These are phyloP conservation scores for Xerocomus brunneocitrinus DNA, from an alignment of 768 basidiomycete genomes.

Conservation along the genomic window DNA sequence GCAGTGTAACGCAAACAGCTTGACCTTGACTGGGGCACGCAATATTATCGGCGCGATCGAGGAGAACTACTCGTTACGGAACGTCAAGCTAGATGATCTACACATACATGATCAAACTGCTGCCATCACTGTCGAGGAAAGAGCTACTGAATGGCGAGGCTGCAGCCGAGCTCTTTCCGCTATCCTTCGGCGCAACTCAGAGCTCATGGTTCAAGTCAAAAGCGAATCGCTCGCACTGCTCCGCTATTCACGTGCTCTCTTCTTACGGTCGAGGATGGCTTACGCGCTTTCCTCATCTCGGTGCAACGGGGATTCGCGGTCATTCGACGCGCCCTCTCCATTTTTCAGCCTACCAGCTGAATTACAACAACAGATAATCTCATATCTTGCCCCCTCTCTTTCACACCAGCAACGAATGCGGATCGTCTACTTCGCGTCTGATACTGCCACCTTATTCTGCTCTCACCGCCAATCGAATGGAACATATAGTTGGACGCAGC, in stretches of 20 bases:
- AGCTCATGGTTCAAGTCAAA: conserved; percentile 36
- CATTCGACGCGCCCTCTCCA: conserved; percentile 14
- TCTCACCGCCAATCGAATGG: conserved; percentile 20
- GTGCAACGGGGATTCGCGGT: conserved; percentile 4
- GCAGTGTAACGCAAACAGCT: conserved; percentile 51
- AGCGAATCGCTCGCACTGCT: conserved; percentile 49
- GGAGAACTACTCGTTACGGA: conserved; percentile 44
- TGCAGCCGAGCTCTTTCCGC: conserved; percentile 29
- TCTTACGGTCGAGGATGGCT: conserved; percentile 35
- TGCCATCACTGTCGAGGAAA: conserved; percentile 22
- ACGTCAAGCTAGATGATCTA: conserved; percentile 51
- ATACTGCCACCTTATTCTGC: conserved; percentile 41
- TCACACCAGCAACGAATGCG: conserved; percentile 52
- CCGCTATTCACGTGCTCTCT: conserved; percentile 44
- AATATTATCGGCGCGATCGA: conserved; percentile 44
- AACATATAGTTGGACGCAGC: conserved; percentile 4
- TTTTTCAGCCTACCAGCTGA: conserved; percentile 51
- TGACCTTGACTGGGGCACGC: conserved; percentile 43
- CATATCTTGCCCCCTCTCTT: conserved; percentile 53
- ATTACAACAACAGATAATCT: conserved; percentile 53
- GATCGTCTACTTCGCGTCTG: conserved; percentile 49
- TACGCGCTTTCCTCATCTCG: conserved; percentile 4
- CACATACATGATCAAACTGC: conserved; percentile 25
- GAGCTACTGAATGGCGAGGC: conserved; percentile 29
- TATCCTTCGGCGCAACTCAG: conserved; percentile 42